These are phyloP conservation scores for Catharanthus roseus DNA, from an alignment of 257 asterid species.

Conservation along the genomic window DNA sequence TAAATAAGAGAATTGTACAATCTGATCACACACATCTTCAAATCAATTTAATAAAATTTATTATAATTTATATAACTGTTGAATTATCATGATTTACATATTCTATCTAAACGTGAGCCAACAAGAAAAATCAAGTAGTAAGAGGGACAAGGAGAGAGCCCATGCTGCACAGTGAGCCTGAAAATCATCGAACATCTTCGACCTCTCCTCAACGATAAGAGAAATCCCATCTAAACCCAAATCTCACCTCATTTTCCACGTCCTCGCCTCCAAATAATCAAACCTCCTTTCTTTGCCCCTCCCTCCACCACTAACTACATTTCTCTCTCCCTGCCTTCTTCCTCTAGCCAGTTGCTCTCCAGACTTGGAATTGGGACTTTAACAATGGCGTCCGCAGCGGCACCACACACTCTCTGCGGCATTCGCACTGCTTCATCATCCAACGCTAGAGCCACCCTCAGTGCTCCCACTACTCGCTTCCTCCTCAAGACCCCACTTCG, in stretches of 20 bases:
- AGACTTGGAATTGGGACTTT: neutral
- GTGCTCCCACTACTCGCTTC: slow-evolving; percentile 43
- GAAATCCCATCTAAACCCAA: slow-evolving; percentile 21
- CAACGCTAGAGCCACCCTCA: slow-evolving; percentile 21
- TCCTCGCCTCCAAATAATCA: no score
- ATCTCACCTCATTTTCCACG: slow-evolving; percentile 23
- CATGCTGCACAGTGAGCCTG: slow-evolving; percentile 7
- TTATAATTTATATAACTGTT: no score
- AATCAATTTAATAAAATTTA: no score
- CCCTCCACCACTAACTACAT: neutral
- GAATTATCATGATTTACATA: no score
- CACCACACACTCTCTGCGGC: slow-evolving; percentile 50
- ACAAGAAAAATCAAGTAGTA: neutral
- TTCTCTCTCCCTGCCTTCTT: neutral
- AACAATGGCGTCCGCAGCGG: slow-evolving; percentile 59
- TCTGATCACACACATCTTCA: no score
- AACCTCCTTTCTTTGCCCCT: neutral
- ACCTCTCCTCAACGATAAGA: slow-evolving; percentile 50
- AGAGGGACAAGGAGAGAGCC: neutral
- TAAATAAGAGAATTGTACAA: no score
- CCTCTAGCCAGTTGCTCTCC: neutral
- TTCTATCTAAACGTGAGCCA: no score
- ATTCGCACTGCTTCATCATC: slow-evolving; percentile 41
- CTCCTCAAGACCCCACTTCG: slow-evolving; percentile 43
- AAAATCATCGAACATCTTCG: slow-evolving; percentile 30